Evolutionary conservation across 768 basidiomycete genomes (phyloP).

Genomic region (Trametes sanguinea): DNA sequence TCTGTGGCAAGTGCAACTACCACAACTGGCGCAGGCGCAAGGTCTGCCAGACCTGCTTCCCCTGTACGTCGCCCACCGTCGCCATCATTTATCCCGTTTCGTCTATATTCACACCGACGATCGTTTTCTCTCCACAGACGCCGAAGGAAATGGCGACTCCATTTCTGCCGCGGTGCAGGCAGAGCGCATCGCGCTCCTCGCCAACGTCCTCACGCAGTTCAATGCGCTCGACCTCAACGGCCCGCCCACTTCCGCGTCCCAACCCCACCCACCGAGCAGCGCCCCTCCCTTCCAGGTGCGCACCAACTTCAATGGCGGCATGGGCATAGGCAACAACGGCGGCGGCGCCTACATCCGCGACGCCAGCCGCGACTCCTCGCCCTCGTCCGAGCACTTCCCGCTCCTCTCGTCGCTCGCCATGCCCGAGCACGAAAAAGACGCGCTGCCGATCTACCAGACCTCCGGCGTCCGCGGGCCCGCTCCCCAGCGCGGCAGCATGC

Average conservation of each 20-base stretch:
- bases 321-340: neutral
- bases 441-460: constrained; percentile 72
- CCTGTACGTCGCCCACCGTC: constrained; percentile 52
- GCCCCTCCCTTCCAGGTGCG: constrained; percentile 14
- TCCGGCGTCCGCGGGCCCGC: constrained; percentile 40
- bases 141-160: constrained; percentile 86
- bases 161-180: constrained; percentile 84
- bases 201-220: constrained; percentile 64
- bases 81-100: constrained; percentile 12
- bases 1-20: constrained; percentile 84
- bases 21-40: constrained; percentile 86
- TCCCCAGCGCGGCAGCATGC: constrained; percentile 32
- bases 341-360: neutral
- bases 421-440: constrained; percentile 10
- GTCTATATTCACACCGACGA: constrained; percentile 1
- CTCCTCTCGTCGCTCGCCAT: constrained; percentile 13
- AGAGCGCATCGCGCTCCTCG: constrained; percentile 79
- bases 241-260: constrained; percentile 13
- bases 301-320: neutral
- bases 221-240: constrained; percentile 24
- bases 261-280: constrained; percentile 8
- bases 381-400: constrained; percentile 12
- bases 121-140: constrained; percentile 48
- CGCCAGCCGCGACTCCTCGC: constrained; percentile 14
- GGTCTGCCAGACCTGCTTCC: constrained; percentile 87